Percentiles rank a stretch among this genome's conserved stretches.
phyloP scores from a whole-genome alignment of 2,329 filamentous ascomycete genomes.

The Parafenestella ontariensis region DNA sequence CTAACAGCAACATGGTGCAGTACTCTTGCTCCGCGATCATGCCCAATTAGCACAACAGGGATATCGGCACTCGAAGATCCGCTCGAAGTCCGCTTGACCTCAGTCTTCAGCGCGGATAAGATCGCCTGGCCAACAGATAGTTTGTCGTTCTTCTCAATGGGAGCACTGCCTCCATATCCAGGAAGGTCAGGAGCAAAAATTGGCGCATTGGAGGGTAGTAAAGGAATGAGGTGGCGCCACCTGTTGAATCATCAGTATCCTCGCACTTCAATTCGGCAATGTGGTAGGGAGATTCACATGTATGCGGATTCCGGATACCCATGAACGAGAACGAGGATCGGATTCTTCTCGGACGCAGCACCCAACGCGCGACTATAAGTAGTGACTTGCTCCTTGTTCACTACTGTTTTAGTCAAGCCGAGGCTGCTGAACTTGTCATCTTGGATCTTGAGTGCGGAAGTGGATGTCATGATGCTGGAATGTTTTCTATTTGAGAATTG shows the following conservation, averaged over 20 bases:
- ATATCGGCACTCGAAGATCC: conserved; percentile 5
- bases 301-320: conserved; percentile 44
- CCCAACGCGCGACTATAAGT: conserved; percentile 36
- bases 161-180: conserved; percentile 40
- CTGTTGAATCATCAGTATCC: conserved; percentile 10
- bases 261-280: not conserved
- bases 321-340: conserved; percentile 41
- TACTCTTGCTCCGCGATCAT: conserved; percentile 65
- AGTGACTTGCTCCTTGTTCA: conserved; percentile 36
- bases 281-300: conserved; percentile 20
- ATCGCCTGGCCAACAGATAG: conserved; percentile 34
- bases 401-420: conserved; percentile 33
- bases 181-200: conserved; percentile 43
- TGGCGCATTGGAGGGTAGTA: conserved; percentile 33
- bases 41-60: conserved; percentile 55
- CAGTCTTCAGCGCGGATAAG: conserved; percentile 31
- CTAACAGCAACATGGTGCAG: conserved; percentile 63
- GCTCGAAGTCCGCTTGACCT: conserved; percentile 27
- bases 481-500: not conserved
- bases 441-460: conserved; percentile 33
- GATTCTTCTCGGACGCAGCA: conserved; percentile 33
- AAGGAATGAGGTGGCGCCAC: conserved; percentile 44
- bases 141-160: conserved; percentile 38
- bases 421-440: conserved; percentile 38
- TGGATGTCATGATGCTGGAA: conserved; percentile 19